Percentiles rank a stretch among this genome's conserved stretches.
Evolutionary conservation across 345 rosid species (phyloP).

Genomic region (Brassica juncea): DNA sequence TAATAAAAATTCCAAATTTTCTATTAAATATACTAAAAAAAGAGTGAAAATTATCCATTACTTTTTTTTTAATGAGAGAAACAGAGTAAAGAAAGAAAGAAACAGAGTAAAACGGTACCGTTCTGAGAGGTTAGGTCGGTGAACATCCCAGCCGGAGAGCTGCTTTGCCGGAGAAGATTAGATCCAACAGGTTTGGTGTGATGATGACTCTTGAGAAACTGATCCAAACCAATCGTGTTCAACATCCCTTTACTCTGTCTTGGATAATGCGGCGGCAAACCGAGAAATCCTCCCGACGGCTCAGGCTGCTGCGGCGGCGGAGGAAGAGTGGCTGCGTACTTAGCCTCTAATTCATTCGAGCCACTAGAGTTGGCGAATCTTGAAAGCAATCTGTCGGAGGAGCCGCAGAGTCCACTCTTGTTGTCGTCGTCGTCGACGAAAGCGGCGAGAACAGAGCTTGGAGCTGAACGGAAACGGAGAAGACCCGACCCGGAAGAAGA

Average conservation of each 20-base stretch:
- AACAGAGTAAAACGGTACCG: constrained; percentile 51
- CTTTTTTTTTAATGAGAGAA: background rate
- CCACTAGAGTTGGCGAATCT: constrained; percentile 49
- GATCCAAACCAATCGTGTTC: constrained; percentile 57
- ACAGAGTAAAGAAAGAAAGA: too few species aligned
- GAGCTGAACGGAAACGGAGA: constrained; percentile 84
- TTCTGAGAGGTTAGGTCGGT: constrained; percentile 56
- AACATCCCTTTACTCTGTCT: constrained; percentile 50
- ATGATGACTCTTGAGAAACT: constrained; percentile 47
- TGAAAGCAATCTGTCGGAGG: constrained; percentile 45
- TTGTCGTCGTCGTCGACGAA: constrained; percentile 44
- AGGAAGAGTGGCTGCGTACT: constrained; percentile 37
- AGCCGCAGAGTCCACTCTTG: constrained; percentile 39
- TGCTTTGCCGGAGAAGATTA: constrained; percentile 66
- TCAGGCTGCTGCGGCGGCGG: constrained; percentile 24
- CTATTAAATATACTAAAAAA: too few species aligned
- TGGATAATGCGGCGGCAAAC: constrained; percentile 87
- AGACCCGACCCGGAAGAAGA: constrained; percentile 55
- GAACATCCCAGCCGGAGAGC: constrained; percentile 81
- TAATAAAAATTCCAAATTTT: too few species aligned
- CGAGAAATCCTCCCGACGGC: constrained; percentile 48
- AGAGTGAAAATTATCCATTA: too few species aligned
- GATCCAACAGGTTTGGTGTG: constrained; percentile 52
- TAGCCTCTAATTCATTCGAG: constrained; percentile 36
- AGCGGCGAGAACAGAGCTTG: constrained; percentile 58